Evolutionary conservation across 345 rosid genomes (phyloP).

Genomic region (Euphorbia tirucalli): DNA sequence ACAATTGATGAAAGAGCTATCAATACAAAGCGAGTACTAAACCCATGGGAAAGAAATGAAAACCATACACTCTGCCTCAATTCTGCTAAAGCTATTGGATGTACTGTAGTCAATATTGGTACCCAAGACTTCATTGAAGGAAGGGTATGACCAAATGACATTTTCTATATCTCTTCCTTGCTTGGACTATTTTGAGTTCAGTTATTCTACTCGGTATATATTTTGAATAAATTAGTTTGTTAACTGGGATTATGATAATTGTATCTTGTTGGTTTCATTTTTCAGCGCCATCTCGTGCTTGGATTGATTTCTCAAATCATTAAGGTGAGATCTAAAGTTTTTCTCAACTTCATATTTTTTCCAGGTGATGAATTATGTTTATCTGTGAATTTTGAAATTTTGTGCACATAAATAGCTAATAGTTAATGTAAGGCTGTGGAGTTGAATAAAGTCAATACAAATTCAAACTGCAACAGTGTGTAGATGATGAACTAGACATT

Average conservation of each 20-base stretch:
- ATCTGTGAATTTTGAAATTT: background rate
- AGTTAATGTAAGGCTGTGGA: background rate
- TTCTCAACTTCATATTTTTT: background rate
- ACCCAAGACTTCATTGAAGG: slow-evolving; percentile 94
- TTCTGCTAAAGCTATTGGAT: slow-evolving; percentile 98
- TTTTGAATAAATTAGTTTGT: background rate
- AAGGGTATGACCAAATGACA: slow-evolving; percentile 58
- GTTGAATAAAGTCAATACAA: background rate
- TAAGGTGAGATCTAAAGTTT: slow-evolving; percentile 48
- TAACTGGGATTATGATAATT: slow-evolving; percentile 5
- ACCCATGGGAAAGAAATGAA: slow-evolving; percentile 99
- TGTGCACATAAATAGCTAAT: background rate
- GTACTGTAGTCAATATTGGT: slow-evolving; percentile 96
- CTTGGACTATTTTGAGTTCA: background rate
- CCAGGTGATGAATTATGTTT: background rate
- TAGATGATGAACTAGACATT: background rate
- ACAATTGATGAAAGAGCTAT: slow-evolving; percentile 97
- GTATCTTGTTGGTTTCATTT: slow-evolving; percentile 25
- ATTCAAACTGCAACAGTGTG: background rate
- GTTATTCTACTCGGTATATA: background rate
- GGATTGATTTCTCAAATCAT: slow-evolving; percentile 96
- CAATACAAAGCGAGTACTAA: slow-evolving; percentile 88
- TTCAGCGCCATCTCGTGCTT: slow-evolving; percentile 96
- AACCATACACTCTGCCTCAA: slow-evolving; percentile 94
- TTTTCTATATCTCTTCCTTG: background rate